Conservation (phyloP, 108 stramenopile species). For the Nannochloropsis oceanica region DNA sequence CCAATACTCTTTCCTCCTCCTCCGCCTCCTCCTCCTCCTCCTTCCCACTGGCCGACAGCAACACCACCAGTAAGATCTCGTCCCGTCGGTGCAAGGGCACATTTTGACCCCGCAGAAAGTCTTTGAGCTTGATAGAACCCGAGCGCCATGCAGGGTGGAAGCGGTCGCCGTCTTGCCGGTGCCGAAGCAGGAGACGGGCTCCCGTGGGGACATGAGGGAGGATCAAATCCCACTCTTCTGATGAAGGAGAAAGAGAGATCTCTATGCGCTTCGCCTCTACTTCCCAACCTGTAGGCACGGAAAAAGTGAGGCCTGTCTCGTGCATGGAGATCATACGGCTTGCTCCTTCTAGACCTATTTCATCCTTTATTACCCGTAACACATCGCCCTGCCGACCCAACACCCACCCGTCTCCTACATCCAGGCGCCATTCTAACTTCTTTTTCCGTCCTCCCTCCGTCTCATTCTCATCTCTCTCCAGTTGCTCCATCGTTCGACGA, state of each 20-base stretch:
- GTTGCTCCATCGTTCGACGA: neutral
- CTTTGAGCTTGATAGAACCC: constrained; percentile 52
- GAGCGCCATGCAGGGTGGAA: constrained; percentile 65
- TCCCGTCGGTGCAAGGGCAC: constrained; percentile 57
- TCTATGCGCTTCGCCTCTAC: neutral
- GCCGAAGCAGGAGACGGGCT: constrained; percentile 3
- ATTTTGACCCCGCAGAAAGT: constrained; percentile 75
- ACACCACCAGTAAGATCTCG: constrained; percentile 34
- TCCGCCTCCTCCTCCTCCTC: neutral
- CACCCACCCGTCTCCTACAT: neutral
- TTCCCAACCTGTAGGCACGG: neutral
- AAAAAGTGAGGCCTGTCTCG: neutral
- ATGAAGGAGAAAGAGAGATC: neutral
- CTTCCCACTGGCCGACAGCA: neutral
- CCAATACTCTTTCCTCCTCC: neutral
- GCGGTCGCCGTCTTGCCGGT: constrained; percentile 18
- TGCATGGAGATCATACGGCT: neutral
- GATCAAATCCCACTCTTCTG: neutral
- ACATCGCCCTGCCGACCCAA: neutral
- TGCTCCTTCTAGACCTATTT: neutral
- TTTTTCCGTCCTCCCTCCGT: neutral
- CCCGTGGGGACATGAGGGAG: constrained; percentile 7
- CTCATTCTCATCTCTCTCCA: neutral
- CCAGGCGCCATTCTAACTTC: neutral
- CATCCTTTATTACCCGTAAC: neutral